Base-by-base conservation (phyloP, 1,139 yeast genomes). In the Pichia sp. region DNA sequence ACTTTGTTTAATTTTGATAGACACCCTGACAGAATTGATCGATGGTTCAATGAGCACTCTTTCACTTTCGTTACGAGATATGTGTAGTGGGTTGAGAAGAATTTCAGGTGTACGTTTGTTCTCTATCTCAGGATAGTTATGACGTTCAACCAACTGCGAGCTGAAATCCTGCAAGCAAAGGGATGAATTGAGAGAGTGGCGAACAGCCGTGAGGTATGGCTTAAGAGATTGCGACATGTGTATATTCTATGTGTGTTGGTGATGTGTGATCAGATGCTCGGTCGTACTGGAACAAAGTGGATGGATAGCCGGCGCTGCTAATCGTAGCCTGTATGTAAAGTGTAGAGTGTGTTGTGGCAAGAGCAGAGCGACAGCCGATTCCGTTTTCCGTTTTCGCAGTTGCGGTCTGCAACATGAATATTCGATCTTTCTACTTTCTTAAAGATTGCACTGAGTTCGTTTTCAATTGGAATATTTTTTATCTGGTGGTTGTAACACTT, bases 41-140 rank as follows among this genome's bases (percentile, higher is more conserved):
- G 95, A 82, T 11, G 97, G 88, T 59, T 91, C 99, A 52, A 91
- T 91, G 50, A 91, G 65, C 29, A 91, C 94, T 56, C 77, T 76
- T 61, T 91, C 99, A 53, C 86, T 82, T 56, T 88, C 97, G 57
- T 93, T 91, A 63, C 99, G 77, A 4, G 96, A 81, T 50, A 91
- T 81, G 44, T 80, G 74, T 79, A 91, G 79, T 22, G 96, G 93
- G 53, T 88, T 88, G 55, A 91, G 69, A 44, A 91, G 64, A 42
- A 91, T 81, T 60, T 88, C 96, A 10, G 83, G 81, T 32, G 83
- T 69, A 48, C 74, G 73, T 48, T 81, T 77, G 30, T 84, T 91
- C 61, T 91, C 99, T 34, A 91, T 81, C 60, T 91, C 99, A 5
- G 99, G 99, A 47, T 93, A 75, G 63, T 91, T 91, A 67, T 91